Evolutionary conservation across 192 early-diverging fungal genomes (phyloP), one percentile per base, ranked within the genome.

Genomic region (Mortierella claussenii): DNA sequence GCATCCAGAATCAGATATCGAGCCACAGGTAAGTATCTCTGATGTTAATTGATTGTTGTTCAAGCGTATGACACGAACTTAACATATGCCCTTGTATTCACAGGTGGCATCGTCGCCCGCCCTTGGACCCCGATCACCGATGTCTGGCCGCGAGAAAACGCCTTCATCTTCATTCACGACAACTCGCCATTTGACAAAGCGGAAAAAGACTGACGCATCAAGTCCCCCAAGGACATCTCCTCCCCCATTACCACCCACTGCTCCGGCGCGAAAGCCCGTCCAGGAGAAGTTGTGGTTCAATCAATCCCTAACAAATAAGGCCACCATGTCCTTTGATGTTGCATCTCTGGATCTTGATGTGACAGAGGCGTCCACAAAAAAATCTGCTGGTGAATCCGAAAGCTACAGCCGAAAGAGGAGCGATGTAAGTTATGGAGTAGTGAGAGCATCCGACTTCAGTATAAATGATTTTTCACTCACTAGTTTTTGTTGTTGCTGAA

Each of bases 301-400:
- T 28, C 55, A 56, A 42, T 50, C 55, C 2, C 37, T 45, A 3
- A 27, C 45, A 0, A 30, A 79, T 60, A 55, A 57, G 26, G 60
- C 51, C 12, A 62, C 59, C 3, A 70, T 70, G 68, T 70, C 68
- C 8, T 70, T 70, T 44, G 68, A 70, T 30, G 68, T 70, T 9
- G 68, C 68, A 8, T 32, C 68, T 9, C 42, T 70, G 11, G 68
- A 70, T n/a, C 52, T 70, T 34, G 60, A 61, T 21, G 60, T 28
- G 0, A 49, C 54, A 18, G 54, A 62, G 15, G 4, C 49, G n/a
- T 45, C 52, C n/a, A 32, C 45, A 3, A 56, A 54, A 47, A 70
- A 57, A 36, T 8, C 37, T 2, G 45, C 49, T 1, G 34, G 46
- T 15, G 33, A 43, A 18, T 26, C 44, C 1, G 45, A 55, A 18